These are phyloP conservation scores for Silene noctiflora DNA, from an alignment of 179 eudicot genomes.

Conservation along the genomic window DNA sequence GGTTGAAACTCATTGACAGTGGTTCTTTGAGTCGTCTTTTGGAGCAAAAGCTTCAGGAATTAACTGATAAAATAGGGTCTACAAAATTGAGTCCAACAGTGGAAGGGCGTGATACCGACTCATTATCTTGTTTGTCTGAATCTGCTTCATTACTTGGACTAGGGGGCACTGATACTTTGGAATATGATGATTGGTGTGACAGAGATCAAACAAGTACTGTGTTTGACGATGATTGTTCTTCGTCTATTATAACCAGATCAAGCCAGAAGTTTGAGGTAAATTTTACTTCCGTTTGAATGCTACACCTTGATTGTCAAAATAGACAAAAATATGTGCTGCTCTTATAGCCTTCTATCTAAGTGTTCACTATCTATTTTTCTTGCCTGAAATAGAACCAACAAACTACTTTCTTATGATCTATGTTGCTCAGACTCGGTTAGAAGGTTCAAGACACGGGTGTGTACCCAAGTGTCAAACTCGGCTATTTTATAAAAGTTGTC, in stretches of 20 bases:
- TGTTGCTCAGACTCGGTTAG: too few species aligned
- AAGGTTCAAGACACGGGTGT: too few species aligned
- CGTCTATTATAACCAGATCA: slow-evolving; percentile 32
- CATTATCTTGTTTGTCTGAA: slow-evolving; percentile 36
- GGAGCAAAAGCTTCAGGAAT: slow-evolving; percentile 87
- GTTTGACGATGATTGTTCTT: slow-evolving; percentile 37
- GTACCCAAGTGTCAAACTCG: too few species aligned
- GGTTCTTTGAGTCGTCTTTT: slow-evolving; percentile 78
- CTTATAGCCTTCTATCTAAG: slow-evolving; percentile 4
- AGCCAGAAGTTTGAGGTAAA: slow-evolving; percentile 57
- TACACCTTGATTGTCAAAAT: not conserved
- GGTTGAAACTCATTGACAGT: slow-evolving; percentile 46
- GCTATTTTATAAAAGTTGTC: too few species aligned
- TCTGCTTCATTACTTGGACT: slow-evolving; percentile 29
- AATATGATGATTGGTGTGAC: slow-evolving; percentile 32
- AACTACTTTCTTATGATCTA: not conserved
- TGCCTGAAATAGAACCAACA: not conserved
- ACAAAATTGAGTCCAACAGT: slow-evolving; percentile 34
- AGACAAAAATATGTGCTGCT: not conserved
- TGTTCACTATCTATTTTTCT: not conserved
- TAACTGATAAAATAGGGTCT: slow-evolving; percentile 63
- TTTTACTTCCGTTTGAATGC: not conserved
- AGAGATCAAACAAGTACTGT: slow-evolving; percentile 33
- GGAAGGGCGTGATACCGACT: slow-evolving; percentile 30
- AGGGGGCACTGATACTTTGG: slow-evolving; percentile 17